These are phyloP conservation scores for Rhodotorula paludigena DNA, from an alignment of 768 basidiomycete genomes.

Conservation along the genomic window DNA sequence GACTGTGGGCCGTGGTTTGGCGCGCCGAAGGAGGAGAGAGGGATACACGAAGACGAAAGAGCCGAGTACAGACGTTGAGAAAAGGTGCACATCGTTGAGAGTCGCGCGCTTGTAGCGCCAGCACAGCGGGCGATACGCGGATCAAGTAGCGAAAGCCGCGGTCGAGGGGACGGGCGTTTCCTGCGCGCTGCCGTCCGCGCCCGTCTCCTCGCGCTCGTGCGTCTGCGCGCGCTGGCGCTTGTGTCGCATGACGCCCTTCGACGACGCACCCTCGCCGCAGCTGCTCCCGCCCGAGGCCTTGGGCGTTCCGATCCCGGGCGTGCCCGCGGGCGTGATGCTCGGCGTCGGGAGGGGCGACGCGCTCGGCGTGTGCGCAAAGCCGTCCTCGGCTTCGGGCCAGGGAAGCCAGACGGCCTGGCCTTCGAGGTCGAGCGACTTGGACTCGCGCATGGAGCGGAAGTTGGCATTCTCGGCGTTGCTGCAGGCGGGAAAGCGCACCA, in stretches of 20 bases:
- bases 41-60: too few relatives aligned
- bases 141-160: too few relatives aligned
- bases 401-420: conserved; percentile 31
- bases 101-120: too few relatives aligned
- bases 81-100: too few relatives aligned
- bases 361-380: conserved; percentile 3
- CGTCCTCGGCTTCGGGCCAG: conserved; percentile 31
- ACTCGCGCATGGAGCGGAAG: conserved; percentile 86
- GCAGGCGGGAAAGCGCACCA: conserved; percentile 51
- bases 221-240: not conserved
- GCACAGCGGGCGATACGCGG: too few relatives aligned
- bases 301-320: conserved; percentile 6
- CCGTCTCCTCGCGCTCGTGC: not conserved
- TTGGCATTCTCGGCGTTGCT: conserved; percentile 64
- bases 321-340: not conserved
- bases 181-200: not conserved
- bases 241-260: too few relatives aligned
- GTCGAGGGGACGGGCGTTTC: too few relatives aligned
- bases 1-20: too few relatives aligned
- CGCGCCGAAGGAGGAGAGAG: too few relatives aligned
- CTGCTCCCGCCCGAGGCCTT: too few relatives aligned
- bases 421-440: conserved; percentile 82
- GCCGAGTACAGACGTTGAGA: too few relatives aligned
- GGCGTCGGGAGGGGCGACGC: conserved; percentile 21
- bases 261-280: too few relatives aligned